Evolutionary conservation across 1,139 yeast species (phyloP).

Genomic region (Magnusiomyces suaveolens): DNA sequence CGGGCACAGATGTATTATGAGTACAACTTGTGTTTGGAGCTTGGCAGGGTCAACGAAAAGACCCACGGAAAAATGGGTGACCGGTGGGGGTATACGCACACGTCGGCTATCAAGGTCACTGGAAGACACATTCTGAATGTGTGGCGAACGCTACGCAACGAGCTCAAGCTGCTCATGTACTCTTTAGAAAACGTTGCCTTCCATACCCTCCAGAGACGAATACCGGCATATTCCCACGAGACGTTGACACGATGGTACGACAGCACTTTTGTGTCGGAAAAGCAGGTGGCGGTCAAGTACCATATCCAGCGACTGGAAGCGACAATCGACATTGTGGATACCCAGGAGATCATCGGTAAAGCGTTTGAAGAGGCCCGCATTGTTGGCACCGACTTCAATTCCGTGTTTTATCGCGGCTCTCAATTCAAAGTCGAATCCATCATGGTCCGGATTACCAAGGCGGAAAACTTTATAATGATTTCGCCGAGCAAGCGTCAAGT

Average conservation of each 20-base stretch:
- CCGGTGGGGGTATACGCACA: slow-evolving; percentile 75
- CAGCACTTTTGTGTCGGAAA: slow-evolving; percentile 20
- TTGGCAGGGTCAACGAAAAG: slow-evolving; percentile 36
- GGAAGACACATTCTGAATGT: slow-evolving; percentile 80
- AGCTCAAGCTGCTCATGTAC: slow-evolving; percentile 54
- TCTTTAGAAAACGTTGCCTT: slow-evolving; percentile 68
- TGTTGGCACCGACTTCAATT: slow-evolving; percentile 81
- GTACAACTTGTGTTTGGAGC: slow-evolving; percentile 42
- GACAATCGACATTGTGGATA: slow-evolving; percentile 44
- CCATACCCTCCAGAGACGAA: slow-evolving; percentile 53
- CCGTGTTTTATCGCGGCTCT: slow-evolving; percentile 83
- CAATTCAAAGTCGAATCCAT: slow-evolving; percentile 89
- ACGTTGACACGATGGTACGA: slow-evolving; percentile 46
- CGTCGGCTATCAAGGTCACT: slow-evolving; percentile 54
- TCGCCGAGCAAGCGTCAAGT: slow-evolving; percentile 81
- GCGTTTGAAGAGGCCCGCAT: slow-evolving; percentile 79
- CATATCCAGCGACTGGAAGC: slow-evolving; percentile 42
- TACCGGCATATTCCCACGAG: slow-evolving; percentile 52
- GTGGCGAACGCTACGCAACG: slow-evolving; percentile 68
- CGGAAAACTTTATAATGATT: slow-evolving; percentile 59
- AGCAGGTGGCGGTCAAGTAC: slow-evolving; percentile 42
- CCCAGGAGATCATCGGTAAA: slow-evolving; percentile 57
- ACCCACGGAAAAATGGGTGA: slow-evolving; percentile 45
- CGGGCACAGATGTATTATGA: slow-evolving; percentile 43
- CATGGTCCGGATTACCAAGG: slow-evolving; percentile 59